Evolutionary conservation across 179 eudicot species (phyloP), one percentile per base, ranked within the genome.

Genomic region (Monotropa hypopitys): DNA sequence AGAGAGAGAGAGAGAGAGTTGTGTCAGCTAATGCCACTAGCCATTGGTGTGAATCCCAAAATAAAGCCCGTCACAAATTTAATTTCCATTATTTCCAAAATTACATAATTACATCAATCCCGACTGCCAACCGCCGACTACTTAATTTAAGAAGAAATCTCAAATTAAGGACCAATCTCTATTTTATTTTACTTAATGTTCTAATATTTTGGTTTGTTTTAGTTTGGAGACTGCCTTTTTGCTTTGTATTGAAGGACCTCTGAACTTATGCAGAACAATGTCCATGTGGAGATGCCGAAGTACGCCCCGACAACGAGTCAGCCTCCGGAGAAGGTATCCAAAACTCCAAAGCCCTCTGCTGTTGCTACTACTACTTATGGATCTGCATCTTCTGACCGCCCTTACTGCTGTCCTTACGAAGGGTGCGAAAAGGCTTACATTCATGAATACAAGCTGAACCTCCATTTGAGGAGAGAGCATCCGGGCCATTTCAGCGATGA

Each of bases 361-460:
- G 28, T 86, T 20, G 18, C 40, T 2, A 50, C 89, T n/a, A 75
- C 68, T 26, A 50, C 89, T 47, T 83, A 88, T 71, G 88, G 77
- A 56, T 85, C 95, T 21, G 85, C 90, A 62, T 85, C 97, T 47
- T 83, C 91, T 2, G 93, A 93, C 47, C 88, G 99, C 43, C 97
- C 97, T 13, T 90, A 87, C 76, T 81, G 84, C 11, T 95, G 99
- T 74, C 99, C 97, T 0, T 95, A 92, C 35, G 93, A 91, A 83
- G 97, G 97, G 61, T 95, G 99, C 67, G 90, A 83, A 51, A 95
- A 95, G 84, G 95, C 93, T 40, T 95, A 95, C 78, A 95, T 92
- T 61, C 99, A 95, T 26, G 99, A 93, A 76, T 95, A 95, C 85
- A 95, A 95, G 86, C 89, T 95, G 56, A 95, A 93, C 74, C 95